A percentile compares a stretch with the other conserved stretches of the same genome.
Conservation (phyloP, 192 early-diverging fungal genomes). For the Umbelopsis sp. region DNA sequence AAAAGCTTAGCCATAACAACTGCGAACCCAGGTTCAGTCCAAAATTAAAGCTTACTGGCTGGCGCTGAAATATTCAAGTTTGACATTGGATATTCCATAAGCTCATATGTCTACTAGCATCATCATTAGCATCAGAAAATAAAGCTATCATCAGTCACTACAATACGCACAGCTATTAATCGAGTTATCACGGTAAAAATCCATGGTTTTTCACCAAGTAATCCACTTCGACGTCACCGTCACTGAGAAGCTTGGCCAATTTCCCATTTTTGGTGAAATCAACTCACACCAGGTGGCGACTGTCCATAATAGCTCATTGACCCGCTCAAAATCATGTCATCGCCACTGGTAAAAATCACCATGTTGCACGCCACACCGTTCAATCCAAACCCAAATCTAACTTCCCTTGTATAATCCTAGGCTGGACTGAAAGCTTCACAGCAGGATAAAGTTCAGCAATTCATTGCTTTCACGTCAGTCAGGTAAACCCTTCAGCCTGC, state of each 20-base stretch:
- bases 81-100: too few relatives aligned
- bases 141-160: too few relatives aligned
- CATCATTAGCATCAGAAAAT: too few relatives aligned
- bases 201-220: too few relatives aligned
- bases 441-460: conserved; percentile 47
- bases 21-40: too few relatives aligned
- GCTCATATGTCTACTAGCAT: too few relatives aligned
- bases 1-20: too few relatives aligned
- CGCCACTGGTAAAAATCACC: conserved; percentile 3
- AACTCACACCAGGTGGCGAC: not conserved
- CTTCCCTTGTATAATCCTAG: not conserved
- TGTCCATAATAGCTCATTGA: not conserved
- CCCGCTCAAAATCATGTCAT: conserved; percentile 18
- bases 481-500: conserved; percentile 29
- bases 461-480: conserved; percentile 46
- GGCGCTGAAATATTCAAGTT: too few relatives aligned
- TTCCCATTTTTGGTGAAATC: conserved; percentile 14
- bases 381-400: not conserved
- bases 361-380: not conserved
- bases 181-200: too few relatives aligned
- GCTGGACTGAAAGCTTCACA: conserved; percentile 41
- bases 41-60: too few relatives aligned
- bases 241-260: not conserved
- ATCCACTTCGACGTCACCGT: too few relatives aligned
- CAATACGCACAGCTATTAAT: too few relatives aligned